Evolutionary conservation across 768 basidiomycete genomes (phyloP), one percentile per base, ranked within the genome.

Genomic region (Leccinum uliginosum): DNA sequence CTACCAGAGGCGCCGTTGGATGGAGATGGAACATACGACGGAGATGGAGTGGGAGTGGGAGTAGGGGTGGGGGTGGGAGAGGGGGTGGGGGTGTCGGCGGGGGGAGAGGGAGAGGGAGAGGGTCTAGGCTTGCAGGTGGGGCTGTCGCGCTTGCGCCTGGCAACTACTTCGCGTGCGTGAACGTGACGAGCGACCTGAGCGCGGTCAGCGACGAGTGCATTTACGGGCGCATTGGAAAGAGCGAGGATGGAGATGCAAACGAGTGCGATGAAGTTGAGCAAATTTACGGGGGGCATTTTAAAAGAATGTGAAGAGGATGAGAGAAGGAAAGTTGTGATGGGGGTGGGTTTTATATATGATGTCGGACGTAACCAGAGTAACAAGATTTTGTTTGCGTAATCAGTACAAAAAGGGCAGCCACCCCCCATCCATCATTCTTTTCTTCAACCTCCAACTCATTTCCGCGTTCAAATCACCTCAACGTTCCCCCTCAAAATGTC

Each of bases 401-500:
- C n/a, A n/a, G n/a, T n/a, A n/a, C n/a, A n/a, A n/a, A n/a, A n/a
- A n/a, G n/a, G n/a, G n/a, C n/a, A n/a, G n/a, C n/a, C n/a, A n/a
- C n/a, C n/a, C n/a, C n/a, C n/a, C n/a, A n/a, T n/a, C n/a, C n/a
- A n/a, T n/a, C n/a, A n/a, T n/a, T n/a, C n/a, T n/a, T n/a, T n/a
- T n/a, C n/a, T n/a, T n/a, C n/a, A n/a, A n/a, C n/a, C n/a, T n/a
- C n/a, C n/a, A n/a, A n/a, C n/a, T n/a, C n/a, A n/a, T n/a, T n/a
- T n/a, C n/a, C n/a, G n/a, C n/a, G n/a, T n/a, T n/a, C n/a, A n/a
- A n/a, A n/a, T n/a, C n/a, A n/a, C n/a, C n/a, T n/a, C n/a, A n/a
- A n/a, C n/a, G n/a, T n/a, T n/a, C 69, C 74, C 64, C 72, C 77
- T 76, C 81, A 81, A 74, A 78, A 92, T 92, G 90, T 92, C 91